phyloP scores from a whole-genome alignment of 192 early-diverging fungal species.

The Lunasporangiospora selenospora region DNA sequence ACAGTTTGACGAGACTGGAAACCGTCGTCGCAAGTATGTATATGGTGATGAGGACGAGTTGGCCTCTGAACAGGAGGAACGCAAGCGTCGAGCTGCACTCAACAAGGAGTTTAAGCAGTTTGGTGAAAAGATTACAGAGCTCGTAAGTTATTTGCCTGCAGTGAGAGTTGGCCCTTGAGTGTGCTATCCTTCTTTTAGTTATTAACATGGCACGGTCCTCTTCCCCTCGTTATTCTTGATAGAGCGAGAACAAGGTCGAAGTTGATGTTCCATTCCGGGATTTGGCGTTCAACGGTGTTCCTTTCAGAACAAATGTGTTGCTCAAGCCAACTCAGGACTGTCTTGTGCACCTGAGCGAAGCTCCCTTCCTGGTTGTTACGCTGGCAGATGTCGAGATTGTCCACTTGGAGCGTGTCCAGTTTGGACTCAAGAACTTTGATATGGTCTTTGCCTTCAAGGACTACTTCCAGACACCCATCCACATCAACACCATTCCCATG shows the following conservation, averaged over 20 bases:
- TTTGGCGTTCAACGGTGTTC: slow-evolving; percentile 94
- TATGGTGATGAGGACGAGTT: slow-evolving; percentile 99
- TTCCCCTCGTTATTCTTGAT: background rate
- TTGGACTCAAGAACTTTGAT: slow-evolving; percentile 98
- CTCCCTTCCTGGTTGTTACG: slow-evolving; percentile 91
- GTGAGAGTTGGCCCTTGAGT: no score
- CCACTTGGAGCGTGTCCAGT: slow-evolving; percentile 95
- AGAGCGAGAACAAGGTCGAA: slow-evolving; percentile 82
- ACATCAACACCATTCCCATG: slow-evolving; percentile 96
- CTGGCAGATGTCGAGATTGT: slow-evolving; percentile 93
- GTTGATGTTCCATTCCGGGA: slow-evolving; percentile 95
- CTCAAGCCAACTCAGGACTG: slow-evolving; percentile 97
- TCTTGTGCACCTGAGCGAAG: slow-evolving; percentile 94
- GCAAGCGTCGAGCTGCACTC: slow-evolving; percentile 78
- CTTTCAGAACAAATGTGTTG: slow-evolving; percentile 88
- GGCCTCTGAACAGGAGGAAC: slow-evolving; percentile 94
- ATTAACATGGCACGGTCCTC: background rate
- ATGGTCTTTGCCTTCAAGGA: slow-evolving; percentile 98
- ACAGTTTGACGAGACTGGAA: slow-evolving; percentile 97
- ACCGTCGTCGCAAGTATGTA: slow-evolving; percentile 78
- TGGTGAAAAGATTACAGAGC: slow-evolving; percentile 87
- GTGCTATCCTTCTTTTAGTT: no score
- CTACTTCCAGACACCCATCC: slow-evolving; percentile 84
- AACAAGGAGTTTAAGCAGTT: slow-evolving; percentile 96
- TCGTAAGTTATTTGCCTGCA: slow-evolving; percentile 51